Evolutionary conservation across 768 basidiomycete genomes (phyloP).

Genomic region (Baorangia bicolor): DNA sequence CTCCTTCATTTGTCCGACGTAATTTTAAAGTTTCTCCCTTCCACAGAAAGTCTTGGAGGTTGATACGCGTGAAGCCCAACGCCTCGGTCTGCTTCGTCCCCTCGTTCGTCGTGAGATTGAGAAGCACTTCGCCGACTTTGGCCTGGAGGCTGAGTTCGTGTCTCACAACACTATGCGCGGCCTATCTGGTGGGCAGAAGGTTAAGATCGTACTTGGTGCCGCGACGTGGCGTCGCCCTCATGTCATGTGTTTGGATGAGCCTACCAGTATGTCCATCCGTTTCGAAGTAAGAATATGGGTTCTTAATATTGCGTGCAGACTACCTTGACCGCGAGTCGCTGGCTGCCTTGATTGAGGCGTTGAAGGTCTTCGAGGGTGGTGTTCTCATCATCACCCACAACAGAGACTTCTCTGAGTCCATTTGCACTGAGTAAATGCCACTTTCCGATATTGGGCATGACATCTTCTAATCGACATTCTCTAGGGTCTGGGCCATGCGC

Average conservation of each 20-base stretch:
- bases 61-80: conserved; percentile 96
- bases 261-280: conserved; percentile 63
- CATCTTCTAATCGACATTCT: background rate
- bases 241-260: conserved; percentile 95
- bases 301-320: conserved; percentile 45
- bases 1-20: background rate
- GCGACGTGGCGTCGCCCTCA: conserved; percentile 99
- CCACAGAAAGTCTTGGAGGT: conserved; percentile 91
- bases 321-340: conserved; percentile 99
- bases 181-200: conserved; percentile 98
- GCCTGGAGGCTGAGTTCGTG: conserved; percentile 98
- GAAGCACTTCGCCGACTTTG: conserved; percentile 99
- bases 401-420: conserved; percentile 97
- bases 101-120: conserved; percentile 98
- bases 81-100: conserved; percentile 90
- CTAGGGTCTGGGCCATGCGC: conserved; percentile 95
- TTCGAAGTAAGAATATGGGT: background rate
- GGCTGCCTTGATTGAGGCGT: conserved; percentile 95
- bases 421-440: conserved; percentile 73
- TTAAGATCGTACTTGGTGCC: conserved; percentile 98
- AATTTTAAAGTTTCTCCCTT: background rate
- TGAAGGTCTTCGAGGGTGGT: conserved; percentile 98
- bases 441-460: background rate
- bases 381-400: conserved; percentile 98
- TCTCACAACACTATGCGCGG: conserved; percentile 99